These are phyloP conservation scores for Metschnikowia chrysomelidarum DNA, from an alignment of 805 yeast genomes.

Conservation along the genomic window DNA sequence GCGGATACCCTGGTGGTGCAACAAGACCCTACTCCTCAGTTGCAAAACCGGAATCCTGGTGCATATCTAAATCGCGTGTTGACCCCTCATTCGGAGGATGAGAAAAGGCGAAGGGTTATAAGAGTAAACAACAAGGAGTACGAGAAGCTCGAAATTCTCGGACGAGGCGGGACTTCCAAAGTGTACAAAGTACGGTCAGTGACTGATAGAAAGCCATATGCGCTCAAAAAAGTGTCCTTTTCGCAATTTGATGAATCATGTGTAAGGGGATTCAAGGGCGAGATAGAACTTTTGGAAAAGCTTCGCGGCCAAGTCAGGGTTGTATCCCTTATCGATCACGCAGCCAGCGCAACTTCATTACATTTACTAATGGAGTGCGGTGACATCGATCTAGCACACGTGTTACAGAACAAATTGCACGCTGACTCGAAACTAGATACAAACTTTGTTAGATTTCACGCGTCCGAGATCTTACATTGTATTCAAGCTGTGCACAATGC, in stretches of 20 bases:
- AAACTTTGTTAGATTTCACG: conserved; percentile 75
- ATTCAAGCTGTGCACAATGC: conserved; percentile 83
- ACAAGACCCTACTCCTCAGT: conserved; percentile 6
- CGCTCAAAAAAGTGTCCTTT: conserved; percentile 76
- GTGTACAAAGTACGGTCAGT: conserved; percentile 72
- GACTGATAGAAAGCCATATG: conserved; percentile 58
- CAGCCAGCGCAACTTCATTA: conserved; percentile 61
- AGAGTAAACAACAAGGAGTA: conserved; percentile 58
- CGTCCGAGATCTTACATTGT: conserved; percentile 76
- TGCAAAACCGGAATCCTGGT: not conserved
- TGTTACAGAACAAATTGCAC: conserved; percentile 55
- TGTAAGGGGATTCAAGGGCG: conserved; percentile 81
- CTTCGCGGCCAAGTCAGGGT: conserved; percentile 64
- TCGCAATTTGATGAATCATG: conserved; percentile 79
- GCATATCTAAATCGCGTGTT: not conserved
- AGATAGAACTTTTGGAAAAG: conserved; percentile 68
- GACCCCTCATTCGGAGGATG: conserved; percentile 15
- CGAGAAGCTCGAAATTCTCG: conserved; percentile 74
- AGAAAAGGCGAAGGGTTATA: conserved; percentile 28
- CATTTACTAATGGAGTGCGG: conserved; percentile 92
- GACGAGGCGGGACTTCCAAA: conserved; percentile 90
- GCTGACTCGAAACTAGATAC: conserved; percentile 51
- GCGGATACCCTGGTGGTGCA: conserved; percentile 1
- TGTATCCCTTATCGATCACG: conserved; percentile 72
- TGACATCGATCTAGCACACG: conserved; percentile 83